These are phyloP conservation scores for Suillus cothurnatus DNA, from an alignment of 768 basidiomycete genomes.

Conservation along the genomic window DNA sequence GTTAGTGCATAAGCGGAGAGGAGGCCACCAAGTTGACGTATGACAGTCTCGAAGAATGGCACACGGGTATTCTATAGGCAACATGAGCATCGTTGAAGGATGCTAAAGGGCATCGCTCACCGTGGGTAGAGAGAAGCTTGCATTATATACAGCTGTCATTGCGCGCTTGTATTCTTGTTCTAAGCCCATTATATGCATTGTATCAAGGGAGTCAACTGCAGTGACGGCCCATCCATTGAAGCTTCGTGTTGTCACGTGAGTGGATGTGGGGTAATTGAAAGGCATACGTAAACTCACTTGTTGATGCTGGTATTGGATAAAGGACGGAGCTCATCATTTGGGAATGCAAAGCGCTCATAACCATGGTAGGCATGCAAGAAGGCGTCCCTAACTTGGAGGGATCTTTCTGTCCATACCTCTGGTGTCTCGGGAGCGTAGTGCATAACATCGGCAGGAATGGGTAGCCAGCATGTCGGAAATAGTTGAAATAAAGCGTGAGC, in stretches of 20 bases:
- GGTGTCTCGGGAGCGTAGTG: slow-evolving; percentile 32
- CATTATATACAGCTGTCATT: slow-evolving; percentile 50
- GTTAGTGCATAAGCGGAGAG: slow-evolving; percentile 83
- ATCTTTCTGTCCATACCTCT: slow-evolving; percentile 52
- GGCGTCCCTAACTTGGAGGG: slow-evolving; percentile 58
- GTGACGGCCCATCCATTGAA: slow-evolving; percentile 85
- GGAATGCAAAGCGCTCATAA: slow-evolving; percentile 62
- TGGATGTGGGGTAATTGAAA: slow-evolving; percentile 4
- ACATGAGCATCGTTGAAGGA: neutral
- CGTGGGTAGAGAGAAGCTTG: slow-evolving; percentile 49
- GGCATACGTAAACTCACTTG: slow-evolving; percentile 43
- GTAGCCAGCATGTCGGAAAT: neutral
- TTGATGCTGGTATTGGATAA: slow-evolving; percentile 47
- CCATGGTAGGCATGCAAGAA: slow-evolving; percentile 70
- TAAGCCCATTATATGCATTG: slow-evolving; percentile 81
- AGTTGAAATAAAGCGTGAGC: slow-evolving; percentile 24
- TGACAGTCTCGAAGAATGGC: slow-evolving; percentile 85
- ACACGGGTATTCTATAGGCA: slow-evolving; percentile 32
- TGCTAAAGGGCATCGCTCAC: slow-evolving; percentile 32
- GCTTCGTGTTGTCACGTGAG: slow-evolving; percentile 35
- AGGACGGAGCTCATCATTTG: slow-evolving; percentile 65
- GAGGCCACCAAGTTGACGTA: slow-evolving; percentile 88
- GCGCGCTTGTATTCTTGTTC: slow-evolving; percentile 70
- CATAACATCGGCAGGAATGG: slow-evolving; percentile 17
- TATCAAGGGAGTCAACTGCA: slow-evolving; percentile 81